These are phyloP conservation scores for Botrytis hyacinthi DNA, from an alignment of 2,329 filamentous ascomycete genomes.

Conservation along the genomic window DNA sequence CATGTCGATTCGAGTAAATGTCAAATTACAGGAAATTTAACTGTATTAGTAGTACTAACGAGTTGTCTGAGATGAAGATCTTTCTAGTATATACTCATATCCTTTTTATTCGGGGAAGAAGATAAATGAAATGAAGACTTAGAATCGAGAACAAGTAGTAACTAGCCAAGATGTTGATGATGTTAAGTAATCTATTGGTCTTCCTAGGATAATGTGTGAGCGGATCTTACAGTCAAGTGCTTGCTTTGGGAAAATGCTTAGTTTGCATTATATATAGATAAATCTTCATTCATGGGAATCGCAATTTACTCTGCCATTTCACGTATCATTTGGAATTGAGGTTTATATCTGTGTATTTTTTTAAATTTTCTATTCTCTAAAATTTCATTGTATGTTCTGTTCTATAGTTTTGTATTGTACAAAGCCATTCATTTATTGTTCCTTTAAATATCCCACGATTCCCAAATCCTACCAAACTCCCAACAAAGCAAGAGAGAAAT, in stretches of 20 bases:
- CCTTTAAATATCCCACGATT: not conserved
- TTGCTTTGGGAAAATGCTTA: not conserved
- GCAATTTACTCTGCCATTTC: not conserved
- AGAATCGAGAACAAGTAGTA: not conserved
- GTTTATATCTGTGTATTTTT: not conserved
- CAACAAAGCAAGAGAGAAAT: not conserved
- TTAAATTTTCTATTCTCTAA: not conserved
- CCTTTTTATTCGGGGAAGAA: too few relatives aligned
- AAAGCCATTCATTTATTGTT: not conserved
- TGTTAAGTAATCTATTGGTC: not conserved
- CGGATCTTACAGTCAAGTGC: not conserved
- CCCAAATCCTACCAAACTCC: not conserved
- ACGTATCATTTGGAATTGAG: not conserved
- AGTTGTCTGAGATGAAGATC: too few relatives aligned
- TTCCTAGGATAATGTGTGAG: accelerated
- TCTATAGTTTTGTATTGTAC: not conserved
- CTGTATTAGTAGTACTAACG: too few relatives aligned
- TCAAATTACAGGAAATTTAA: too few relatives aligned
- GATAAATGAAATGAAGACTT: not conserved
- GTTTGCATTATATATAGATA: not conserved
- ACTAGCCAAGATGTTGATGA: not conserved
- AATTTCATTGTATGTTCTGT: not conserved
- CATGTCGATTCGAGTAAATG: too few relatives aligned
- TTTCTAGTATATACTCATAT: too few relatives aligned
- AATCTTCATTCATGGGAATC: too few relatives aligned